phyloP scores from a whole-genome alignment of 768 basidiomycete species.

The Amanita subjunquillea region DNA sequence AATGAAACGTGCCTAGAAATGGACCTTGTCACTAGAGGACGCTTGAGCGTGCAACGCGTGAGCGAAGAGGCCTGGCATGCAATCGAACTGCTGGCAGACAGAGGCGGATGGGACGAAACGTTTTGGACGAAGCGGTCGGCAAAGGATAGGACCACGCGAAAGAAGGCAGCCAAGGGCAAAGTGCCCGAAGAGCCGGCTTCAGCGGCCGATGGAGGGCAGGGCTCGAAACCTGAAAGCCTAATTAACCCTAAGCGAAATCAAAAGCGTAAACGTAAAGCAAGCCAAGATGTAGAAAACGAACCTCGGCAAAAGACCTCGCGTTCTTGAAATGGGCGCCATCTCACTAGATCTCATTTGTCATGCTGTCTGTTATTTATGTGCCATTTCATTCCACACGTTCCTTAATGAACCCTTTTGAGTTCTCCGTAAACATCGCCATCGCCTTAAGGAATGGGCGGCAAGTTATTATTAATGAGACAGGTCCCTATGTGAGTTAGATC shows the following conservation, averaged over 20 bases:
- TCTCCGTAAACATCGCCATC: too few species aligned
- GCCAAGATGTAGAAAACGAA: background rate
- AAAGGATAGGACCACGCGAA: background rate
- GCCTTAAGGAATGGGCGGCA: background rate
- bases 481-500: too few species aligned
- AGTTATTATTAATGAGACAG: background rate
- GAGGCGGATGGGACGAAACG: constrained; percentile 64
- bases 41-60: constrained; percentile 84
- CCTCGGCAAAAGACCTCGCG: background rate
- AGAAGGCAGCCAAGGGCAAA: background rate
- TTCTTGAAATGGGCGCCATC: background rate
- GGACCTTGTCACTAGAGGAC: constrained; percentile 70
- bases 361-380: background rate
- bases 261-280: background rate
- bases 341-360: background rate
- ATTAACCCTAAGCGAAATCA: background rate
- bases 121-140: background rate
- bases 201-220: background rate
- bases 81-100: constrained; percentile 48
- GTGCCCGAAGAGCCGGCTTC: background rate
- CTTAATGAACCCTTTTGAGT: too few species aligned
- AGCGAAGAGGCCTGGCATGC: constrained; percentile 53
- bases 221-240: background rate
- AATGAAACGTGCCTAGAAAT: constrained; percentile 34
- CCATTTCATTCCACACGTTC: background rate